A percentile compares a stretch with the other conserved stretches of the same genome.
These are phyloP conservation scores for Apiotrichum domesticum DNA, from an alignment of 1,284 basidiomycete genomes.

Conservation along the genomic window DNA sequence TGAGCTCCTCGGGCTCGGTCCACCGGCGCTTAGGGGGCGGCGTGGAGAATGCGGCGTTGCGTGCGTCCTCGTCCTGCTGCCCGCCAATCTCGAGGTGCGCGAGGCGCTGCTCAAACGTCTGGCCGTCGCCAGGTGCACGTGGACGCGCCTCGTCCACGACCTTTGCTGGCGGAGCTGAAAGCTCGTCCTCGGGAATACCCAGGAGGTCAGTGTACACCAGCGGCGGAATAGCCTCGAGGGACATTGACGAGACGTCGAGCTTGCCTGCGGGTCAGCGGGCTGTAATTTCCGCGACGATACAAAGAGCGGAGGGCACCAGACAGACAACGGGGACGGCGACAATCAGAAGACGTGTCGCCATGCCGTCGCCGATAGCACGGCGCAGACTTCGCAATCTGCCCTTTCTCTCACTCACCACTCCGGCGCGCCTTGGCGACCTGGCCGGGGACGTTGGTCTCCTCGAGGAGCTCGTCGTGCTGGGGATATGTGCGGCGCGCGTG, in stretches of 20 bases:
- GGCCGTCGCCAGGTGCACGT: not conserved
- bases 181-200: slow-evolving; percentile 28
- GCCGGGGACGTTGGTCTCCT: slow-evolving; percentile 28
- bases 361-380: too few relatives aligned
- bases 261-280: slow-evolving; percentile 23
- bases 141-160: not conserved
- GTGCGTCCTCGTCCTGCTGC: slow-evolving; percentile 10
- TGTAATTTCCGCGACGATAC: too few relatives aligned
- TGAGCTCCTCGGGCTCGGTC: slow-evolving; percentile 42
- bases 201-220: slow-evolving; percentile 40
- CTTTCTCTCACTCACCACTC: slow-evolving; percentile 28
- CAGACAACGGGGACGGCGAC: too few relatives aligned
- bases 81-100: slow-evolving; percentile 4
- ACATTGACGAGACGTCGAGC: slow-evolving; percentile 37
- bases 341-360: too few relatives aligned
- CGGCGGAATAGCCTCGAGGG: slow-evolving; percentile 30
- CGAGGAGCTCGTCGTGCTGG: slow-evolving; percentile 16
- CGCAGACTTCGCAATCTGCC: not conserved
- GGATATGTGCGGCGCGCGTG: not conserved
- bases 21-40: slow-evolving; percentile 20
- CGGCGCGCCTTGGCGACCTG: slow-evolving; percentile 32
- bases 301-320: too few relatives aligned
- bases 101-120: not conserved
- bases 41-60: slow-evolving; percentile 16
- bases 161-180: slow-evolving; percentile 19